Evolutionary conservation across 805 yeast species (phyloP).

Genomic region (Blastobotrys robertii): DNA sequence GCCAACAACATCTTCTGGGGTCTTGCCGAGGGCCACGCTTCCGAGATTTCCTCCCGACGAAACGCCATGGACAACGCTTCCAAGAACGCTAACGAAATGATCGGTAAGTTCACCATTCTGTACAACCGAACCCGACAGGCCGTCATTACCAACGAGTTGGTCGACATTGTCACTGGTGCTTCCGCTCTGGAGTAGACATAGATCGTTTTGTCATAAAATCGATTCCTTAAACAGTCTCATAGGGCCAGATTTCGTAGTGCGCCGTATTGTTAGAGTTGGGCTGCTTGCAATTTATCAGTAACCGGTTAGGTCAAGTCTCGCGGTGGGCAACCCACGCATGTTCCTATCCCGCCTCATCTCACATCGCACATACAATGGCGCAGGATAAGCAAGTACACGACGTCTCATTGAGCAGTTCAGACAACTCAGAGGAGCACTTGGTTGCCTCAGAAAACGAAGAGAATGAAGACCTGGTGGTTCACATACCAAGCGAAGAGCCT

Average conservation of each 20-base stretch:
- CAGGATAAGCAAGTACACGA: no score
- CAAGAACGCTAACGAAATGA: slow-evolving; percentile 99
- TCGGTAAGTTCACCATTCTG: slow-evolving; percentile 87
- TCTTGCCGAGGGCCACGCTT: slow-evolving; percentile 96
- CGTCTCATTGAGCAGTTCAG: neutral
- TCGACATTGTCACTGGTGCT: slow-evolving; percentile 99
- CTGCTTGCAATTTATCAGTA: no score
- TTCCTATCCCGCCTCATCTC: no score
- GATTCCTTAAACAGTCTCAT: no score
- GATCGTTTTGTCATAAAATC: neutral
- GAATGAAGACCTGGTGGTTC: no score
- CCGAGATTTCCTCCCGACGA: slow-evolving; percentile 97
- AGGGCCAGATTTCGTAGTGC: no score
- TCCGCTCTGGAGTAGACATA: slow-evolving; percentile 76
- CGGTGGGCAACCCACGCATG: no score
- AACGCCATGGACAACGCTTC: slow-evolving; percentile 99
- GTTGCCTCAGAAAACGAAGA: no score
- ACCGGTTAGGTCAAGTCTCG: no score
- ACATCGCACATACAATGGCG: neutral
- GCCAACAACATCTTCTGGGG: slow-evolving; percentile 87
- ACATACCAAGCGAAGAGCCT: no score
- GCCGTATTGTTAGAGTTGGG: no score
- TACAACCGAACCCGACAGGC: slow-evolving; percentile 99
- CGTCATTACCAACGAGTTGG: slow-evolving; percentile 97
- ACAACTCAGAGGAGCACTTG: neutral